phyloP scores from a whole-genome alignment of 2,329 filamentous ascomycete species.

The Cadophora sp. region DNA sequence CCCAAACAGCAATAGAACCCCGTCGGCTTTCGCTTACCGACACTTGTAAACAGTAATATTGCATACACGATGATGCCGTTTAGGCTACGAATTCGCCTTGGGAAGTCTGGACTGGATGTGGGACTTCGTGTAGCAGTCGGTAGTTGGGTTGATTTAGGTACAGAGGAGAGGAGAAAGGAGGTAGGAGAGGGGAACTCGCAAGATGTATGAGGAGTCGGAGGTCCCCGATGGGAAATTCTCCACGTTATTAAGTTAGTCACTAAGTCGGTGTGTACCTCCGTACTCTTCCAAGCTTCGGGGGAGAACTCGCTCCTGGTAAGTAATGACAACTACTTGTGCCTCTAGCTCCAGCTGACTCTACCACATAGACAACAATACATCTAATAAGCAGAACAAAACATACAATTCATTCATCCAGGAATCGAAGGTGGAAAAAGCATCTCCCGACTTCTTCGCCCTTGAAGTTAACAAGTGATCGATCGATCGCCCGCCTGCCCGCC shows the following conservation, averaged over 20 bases:
- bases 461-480: neutral
- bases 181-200: neutral
- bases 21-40: neutral
- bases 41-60: neutral
- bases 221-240: neutral
- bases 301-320: neutral
- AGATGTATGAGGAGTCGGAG: conserved; percentile 1
- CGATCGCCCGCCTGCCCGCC: neutral
- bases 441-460: neutral
- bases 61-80: neutral
- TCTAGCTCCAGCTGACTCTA: too few species aligned
- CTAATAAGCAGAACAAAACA: too few species aligned
- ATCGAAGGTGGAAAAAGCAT: neutral
- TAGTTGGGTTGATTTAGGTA: too few species aligned
- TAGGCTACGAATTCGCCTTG: neutral
- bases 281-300: neutral
- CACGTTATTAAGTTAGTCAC: neutral
- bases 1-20: neutral
- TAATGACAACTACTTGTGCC: too few species aligned
- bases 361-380: too few species aligned
- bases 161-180: neutral
- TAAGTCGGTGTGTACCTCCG: neutral
- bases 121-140: too few species aligned
- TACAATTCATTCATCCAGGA: neutral
- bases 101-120: too few species aligned